phyloP scores from a whole-genome alignment of 768 basidiomycete genomes.

The Exidia glandulosa region DNA sequence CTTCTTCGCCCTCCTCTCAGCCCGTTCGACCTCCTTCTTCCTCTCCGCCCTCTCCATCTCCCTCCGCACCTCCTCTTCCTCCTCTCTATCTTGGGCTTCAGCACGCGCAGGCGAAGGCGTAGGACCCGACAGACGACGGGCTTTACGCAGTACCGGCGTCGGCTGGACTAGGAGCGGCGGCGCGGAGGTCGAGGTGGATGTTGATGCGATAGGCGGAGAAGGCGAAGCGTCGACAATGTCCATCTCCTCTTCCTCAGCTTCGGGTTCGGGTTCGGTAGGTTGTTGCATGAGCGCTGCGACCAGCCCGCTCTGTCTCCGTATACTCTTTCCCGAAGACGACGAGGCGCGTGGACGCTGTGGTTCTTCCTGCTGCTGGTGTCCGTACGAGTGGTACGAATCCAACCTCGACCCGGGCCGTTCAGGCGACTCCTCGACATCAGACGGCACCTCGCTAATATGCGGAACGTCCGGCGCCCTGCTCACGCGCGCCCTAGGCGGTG shows the following conservation, averaged over 20 bases:
- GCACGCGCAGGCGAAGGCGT: slow-evolving; percentile 5
- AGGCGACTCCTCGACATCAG: not conserved
- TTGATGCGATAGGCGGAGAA: not conserved
- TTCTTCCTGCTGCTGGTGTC: not conserved
- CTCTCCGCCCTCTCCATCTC: slow-evolving; percentile 12
- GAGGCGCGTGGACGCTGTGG: slow-evolving; percentile 1
- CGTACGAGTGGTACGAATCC: no score
- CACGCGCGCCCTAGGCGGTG: not conserved
- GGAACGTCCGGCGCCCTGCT: not conserved
- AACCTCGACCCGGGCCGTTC: not conserved
- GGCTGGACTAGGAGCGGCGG: not conserved
- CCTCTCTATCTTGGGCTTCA: slow-evolving; percentile 17
- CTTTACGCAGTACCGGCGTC: not conserved
- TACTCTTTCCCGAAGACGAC: slow-evolving; percentile 23
- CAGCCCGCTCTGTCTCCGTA: slow-evolving; percentile 41
- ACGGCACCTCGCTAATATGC: not conserved
- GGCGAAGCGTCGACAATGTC: slow-evolving; percentile 12
- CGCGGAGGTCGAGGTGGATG: not conserved
- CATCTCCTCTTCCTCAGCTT: slow-evolving; percentile 32
- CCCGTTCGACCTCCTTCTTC: slow-evolving; percentile 25
- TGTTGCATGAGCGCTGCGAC: slow-evolving; percentile 15
- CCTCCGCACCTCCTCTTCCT: slow-evolving; percentile 15
- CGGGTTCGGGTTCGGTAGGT: not conserved
- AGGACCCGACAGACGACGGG: not conserved
- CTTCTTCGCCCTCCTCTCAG: slow-evolving; percentile 22